These are phyloP conservation scores for Saprolegnia diclina DNA, from an alignment of 352 stramenopile genomes.

Conservation along the genomic window DNA sequence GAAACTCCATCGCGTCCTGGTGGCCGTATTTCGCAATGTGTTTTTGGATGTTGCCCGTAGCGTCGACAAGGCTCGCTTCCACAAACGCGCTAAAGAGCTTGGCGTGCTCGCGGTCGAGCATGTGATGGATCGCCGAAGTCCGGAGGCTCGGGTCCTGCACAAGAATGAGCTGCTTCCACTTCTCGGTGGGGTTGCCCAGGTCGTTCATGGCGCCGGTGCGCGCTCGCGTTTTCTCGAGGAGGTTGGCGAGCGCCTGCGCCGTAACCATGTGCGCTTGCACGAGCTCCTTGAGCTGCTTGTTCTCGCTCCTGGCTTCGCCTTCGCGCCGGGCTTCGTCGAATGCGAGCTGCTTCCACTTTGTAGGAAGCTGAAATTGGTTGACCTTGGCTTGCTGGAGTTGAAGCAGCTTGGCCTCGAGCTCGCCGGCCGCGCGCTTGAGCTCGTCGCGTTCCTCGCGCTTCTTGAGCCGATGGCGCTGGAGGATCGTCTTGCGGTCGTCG, in stretches of 20 bases:
- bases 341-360: background rate
- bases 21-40: constrained; percentile 3
- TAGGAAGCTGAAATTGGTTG: background rate
- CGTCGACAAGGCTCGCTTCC: background rate
- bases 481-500: background rate
- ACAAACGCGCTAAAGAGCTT: constrained; percentile 6
- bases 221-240: background rate
- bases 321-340: background rate
- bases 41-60: background rate
- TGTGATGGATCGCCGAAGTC: background rate
- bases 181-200: background rate
- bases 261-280: constrained; percentile 4
- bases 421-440: background rate
- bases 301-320: background rate
- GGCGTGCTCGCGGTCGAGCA: constrained; percentile 1
- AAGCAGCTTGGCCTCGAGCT: constrained; percentile 5
- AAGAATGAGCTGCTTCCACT: background rate
- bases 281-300: constrained; percentile 7
- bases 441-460: constrained; percentile 7
- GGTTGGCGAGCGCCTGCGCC: constrained; percentile 1
- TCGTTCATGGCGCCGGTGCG: background rate
- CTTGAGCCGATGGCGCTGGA: constrained; percentile 5
- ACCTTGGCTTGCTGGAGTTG: background rate
- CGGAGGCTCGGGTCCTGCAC: background rate
- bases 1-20: background rate